phyloP scores from a whole-genome alignment of 1,139 yeast genomes.

The Pichia sp. region DNA sequence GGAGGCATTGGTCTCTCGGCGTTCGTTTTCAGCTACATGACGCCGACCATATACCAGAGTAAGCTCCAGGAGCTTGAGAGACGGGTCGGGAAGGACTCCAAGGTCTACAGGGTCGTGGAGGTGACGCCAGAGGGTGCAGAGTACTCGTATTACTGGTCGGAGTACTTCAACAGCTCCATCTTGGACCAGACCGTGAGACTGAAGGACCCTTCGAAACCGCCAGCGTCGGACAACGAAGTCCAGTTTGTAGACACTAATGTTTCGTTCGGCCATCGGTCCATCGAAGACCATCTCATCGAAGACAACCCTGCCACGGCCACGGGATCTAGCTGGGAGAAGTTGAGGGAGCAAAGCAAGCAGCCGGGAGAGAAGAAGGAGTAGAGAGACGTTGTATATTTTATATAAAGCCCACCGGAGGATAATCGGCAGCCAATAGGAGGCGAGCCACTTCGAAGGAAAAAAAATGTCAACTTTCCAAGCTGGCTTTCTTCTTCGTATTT shows the following conservation, averaged over 20 bases:
- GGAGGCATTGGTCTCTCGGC: constrained; percentile 24
- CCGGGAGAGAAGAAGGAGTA: background rate
- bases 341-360: background rate
- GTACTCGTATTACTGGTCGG: constrained; percentile 26
- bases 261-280: background rate
- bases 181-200: constrained; percentile 20
- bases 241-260: constrained; percentile 1
- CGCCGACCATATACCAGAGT: constrained; percentile 19
- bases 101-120: constrained; percentile 17
- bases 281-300: constrained; percentile 1
- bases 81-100: constrained; percentile 20
- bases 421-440: background rate
- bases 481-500: background rate
- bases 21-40: constrained; percentile 19
- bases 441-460: background rate
- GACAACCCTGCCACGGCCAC: background rate
- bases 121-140: constrained; percentile 24
- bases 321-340: constrained; percentile 3
- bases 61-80: constrained; percentile 12
- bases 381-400: background rate
- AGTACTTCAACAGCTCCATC: constrained; percentile 23
- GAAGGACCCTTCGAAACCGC: constrained; percentile 19
- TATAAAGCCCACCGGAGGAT: background rate
- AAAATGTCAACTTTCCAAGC: background rate
- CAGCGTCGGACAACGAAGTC: background rate